Percentiles rank a stretch among this genome's conserved stretches.
Conservation (phyloP, 2,329 filamentous ascomycete species). For the Claviceps pusilla region DNA sequence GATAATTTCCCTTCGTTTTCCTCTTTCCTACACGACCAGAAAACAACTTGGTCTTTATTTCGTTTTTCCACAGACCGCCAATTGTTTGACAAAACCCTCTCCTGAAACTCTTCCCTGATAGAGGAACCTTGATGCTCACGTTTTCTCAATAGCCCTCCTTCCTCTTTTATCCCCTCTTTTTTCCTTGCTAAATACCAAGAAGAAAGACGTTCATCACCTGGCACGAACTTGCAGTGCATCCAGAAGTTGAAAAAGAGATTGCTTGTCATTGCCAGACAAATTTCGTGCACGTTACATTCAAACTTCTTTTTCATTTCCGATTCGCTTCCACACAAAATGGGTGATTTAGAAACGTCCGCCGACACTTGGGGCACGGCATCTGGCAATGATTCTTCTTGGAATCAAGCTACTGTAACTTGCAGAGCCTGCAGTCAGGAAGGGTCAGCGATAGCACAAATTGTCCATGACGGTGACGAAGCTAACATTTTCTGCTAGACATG, state of each 20-base stretch:
- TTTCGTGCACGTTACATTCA: neutral
- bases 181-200: neutral
- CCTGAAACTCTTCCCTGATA: too few relatives aligned
- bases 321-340: slow-evolving; percentile 1
- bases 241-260: too few relatives aligned
- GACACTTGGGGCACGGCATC: slow-evolving; percentile 2
- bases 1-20: neutral
- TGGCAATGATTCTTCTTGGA: neutral
- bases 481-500: slow-evolving; percentile 2
- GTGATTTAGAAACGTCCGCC: neutral
- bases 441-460: neutral
- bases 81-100: too few relatives aligned
- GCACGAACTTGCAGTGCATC: neutral
- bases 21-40: neutral
- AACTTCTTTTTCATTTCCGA: neutral
- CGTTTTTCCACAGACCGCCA: too few relatives aligned
- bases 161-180: neutral
- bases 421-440: slow-evolving; percentile 5
- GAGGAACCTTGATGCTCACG: too few relatives aligned
- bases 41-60: too few relatives aligned
- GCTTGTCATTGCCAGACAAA: neutral
- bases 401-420: slow-evolving; percentile 1
- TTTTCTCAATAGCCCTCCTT: neutral
- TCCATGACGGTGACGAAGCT: neutral
- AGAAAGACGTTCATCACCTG: neutral